A percentile compares a stretch with the other conserved stretches of the same genome.
Conservation (phyloP, 2,329 filamentous ascomycete genomes). For the Trichophyton equinum region DNA sequence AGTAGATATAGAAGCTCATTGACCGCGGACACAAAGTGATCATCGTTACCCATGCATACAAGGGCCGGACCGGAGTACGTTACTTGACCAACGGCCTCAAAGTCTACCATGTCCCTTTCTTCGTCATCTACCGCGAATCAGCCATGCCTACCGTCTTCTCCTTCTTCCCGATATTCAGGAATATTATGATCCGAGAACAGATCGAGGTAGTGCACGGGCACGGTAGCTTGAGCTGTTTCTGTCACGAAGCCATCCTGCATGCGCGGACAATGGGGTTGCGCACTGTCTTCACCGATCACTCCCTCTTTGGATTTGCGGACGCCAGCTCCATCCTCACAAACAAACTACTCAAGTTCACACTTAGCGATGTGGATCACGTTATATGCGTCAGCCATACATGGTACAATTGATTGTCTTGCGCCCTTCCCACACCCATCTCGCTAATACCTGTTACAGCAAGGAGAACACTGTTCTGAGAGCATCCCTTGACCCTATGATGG, state of each 20-base stretch:
- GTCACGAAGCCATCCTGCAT: conserved; percentile 88
- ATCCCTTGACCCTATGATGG: conserved; percentile 89
- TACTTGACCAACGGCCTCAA: conserved; percentile 97
- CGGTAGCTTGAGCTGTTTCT: conserved; percentile 80
- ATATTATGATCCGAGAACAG: conserved; percentile 84
- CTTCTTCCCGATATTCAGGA: conserved; percentile 94
- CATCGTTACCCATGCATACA: conserved; percentile 90
- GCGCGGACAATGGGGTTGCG: conserved; percentile 90
- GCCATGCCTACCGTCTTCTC: conserved; percentile 97
- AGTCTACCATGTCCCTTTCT: conserved; percentile 93
- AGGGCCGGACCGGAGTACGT: conserved; percentile 77
- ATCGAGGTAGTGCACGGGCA: conserved; percentile 99
- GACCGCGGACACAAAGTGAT: conserved; percentile 97
- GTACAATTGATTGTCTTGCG: conserved; percentile 36
- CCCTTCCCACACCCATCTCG: background rate
- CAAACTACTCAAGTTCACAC: conserved; percentile 86
- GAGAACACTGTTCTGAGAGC: conserved; percentile 94
- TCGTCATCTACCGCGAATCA: conserved; percentile 85
- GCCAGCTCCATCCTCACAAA: conserved; percentile 92
- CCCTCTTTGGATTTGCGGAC: conserved; percentile 92
- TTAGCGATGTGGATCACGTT: conserved; percentile 95
- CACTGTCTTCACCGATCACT: conserved; percentile 96
- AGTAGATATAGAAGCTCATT: conserved; percentile 59
- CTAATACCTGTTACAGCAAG: conserved; percentile 49
- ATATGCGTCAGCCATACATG: conserved; percentile 98